Evolutionary conservation across 1,284 basidiomycete species (phyloP), one percentile per base, ranked within the genome.

Genomic region (Marasmius oreades): DNA sequence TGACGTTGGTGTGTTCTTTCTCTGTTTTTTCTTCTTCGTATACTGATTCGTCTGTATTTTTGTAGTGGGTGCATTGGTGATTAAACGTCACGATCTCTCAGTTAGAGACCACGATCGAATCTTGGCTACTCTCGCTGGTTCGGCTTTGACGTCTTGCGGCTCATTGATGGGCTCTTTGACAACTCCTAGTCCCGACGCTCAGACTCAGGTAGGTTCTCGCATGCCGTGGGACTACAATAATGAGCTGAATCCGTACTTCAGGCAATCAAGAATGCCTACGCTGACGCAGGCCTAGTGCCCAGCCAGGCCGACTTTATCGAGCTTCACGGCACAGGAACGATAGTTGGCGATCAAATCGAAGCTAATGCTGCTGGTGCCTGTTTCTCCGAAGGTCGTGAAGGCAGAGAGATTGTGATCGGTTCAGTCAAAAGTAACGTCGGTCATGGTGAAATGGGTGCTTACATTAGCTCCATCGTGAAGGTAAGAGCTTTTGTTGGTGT

Each of bases 351-450:
- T 20, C 47, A 50, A n/a, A 16, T 33, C 26, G 47, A 50, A 20
- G 47, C 47, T 2, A 50, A 50, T 31, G 28, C 47, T 31, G 47
- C 47, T 18, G 47, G 47, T 31, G 47, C 28, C 14, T 50, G 47
- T 26, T 50, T 50, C 28, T 52, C 51, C 14, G 51, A 52, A n/a
- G 51, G 37, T 11, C 36, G 51, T 5, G 11, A 23, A 3, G 51
- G 36, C 8, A 39, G 51, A 24, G 51, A 52, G 42, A 42, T 52
- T 23, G 5, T 52, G 8, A 52, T 52, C 20, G 51, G 51, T 18
- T 52, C 51, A 20, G 51, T 52, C 34, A 52, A 52, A 12, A 52
- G 51, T 42, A 52, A 52, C 23, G 36, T 52, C 26, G 51, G 51
- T 2, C 51, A 52, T 37, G 51, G 51, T 24, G 51, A 52, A 18